These are phyloP conservation scores for Mycena vitilis DNA, from an alignment of 768 basidiomycete species.

Conservation along the genomic window DNA sequence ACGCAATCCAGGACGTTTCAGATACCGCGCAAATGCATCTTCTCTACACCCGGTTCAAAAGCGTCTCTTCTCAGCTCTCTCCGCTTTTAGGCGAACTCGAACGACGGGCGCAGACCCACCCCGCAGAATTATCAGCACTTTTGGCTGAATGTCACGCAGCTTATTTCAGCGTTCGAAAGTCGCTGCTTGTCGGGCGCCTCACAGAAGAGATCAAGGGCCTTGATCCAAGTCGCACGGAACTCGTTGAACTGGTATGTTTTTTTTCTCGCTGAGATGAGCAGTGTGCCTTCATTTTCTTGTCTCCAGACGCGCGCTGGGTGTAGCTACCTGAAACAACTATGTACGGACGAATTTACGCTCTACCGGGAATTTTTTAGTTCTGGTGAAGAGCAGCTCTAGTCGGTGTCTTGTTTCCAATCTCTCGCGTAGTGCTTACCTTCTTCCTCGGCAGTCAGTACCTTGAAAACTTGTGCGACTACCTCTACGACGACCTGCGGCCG, in stretches of 20 bases:
- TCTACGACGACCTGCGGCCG: conserved; percentile 96
- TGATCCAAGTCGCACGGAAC: conserved; percentile 81
- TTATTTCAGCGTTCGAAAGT: conserved; percentile 81
- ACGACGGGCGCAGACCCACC: conserved; percentile 76
- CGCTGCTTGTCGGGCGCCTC: conserved; percentile 78
- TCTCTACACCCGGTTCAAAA: conserved; percentile 88
- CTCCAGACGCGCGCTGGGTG: conserved; percentile 89
- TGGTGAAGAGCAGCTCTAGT: conserved; percentile 76
- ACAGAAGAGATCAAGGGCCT: conserved; percentile 85
- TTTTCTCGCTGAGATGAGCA: neutral
- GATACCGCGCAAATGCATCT: conserved; percentile 85
- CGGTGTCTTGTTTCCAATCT: conserved; percentile 34
- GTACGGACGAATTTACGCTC: conserved; percentile 88
- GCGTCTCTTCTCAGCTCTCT: conserved; percentile 75
- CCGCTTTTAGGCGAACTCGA: conserved; percentile 91
- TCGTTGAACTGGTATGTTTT: conserved; percentile 83
- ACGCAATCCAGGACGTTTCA: conserved; percentile 71
- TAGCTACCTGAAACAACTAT: conserved; percentile 91
- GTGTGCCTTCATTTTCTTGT: neutral
- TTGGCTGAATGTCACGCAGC: conserved; percentile 89
- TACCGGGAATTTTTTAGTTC: conserved; percentile 90
- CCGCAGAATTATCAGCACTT: conserved; percentile 85
- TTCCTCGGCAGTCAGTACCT: conserved; percentile 76
- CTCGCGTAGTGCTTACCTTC: neutral
- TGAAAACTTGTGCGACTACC: conserved; percentile 90